A percentile compares a stretch with the other conserved stretches of the same genome.
Conservation (phyloP, 805 yeast genomes). For the Lipomyces starkeyi region DNA sequence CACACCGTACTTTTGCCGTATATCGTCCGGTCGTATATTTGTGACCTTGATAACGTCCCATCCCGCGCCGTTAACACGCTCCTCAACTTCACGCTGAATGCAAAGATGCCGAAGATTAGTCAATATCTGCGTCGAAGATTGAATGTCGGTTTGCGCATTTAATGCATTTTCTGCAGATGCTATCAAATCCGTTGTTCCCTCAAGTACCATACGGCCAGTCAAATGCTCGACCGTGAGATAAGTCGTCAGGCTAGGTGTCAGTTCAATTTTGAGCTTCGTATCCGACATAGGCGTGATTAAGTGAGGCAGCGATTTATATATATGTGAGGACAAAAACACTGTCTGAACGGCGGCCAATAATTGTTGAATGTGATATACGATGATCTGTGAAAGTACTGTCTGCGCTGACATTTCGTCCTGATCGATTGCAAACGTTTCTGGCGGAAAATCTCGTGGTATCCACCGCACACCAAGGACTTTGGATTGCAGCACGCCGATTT, state of each 20-base stretch:
- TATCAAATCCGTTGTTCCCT: slow-evolving; percentile 28
- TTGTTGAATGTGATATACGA: slow-evolving; percentile 31
- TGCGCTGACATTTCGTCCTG: slow-evolving; percentile 32
- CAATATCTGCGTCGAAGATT: slow-evolving; percentile 21
- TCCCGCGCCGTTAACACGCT: slow-evolving; percentile 15
- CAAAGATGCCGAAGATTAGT: slow-evolving; percentile 31
- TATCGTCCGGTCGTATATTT: slow-evolving; percentile 35
- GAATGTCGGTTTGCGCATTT: slow-evolving; percentile 29
- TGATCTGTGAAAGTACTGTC: slow-evolving; percentile 27
- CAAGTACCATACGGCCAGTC: slow-evolving; percentile 34
- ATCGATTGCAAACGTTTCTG: slow-evolving; percentile 28
- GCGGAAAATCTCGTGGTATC: slow-evolving; percentile 23
- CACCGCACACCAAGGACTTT: slow-evolving; percentile 35
- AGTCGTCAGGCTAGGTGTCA: slow-evolving; percentile 33
- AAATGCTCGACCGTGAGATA: slow-evolving; percentile 34
- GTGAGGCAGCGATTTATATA: slow-evolving; percentile 21
- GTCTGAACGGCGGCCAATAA: slow-evolving; percentile 26
- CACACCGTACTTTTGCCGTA: slow-evolving; percentile 31
- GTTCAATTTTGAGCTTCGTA: slow-evolving; percentile 25
- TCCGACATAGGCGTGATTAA: slow-evolving; percentile 30
- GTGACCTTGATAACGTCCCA: slow-evolving; percentile 36
- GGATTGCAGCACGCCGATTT: slow-evolving; percentile 57
- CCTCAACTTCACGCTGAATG: slow-evolving; percentile 35
- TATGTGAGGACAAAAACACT: slow-evolving; percentile 17
- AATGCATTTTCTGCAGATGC: slow-evolving; percentile 30